These are phyloP conservation scores for Exophiala sp. DNA, from an alignment of 2,329 filamentous ascomycete genomes.

Conservation along the genomic window DNA sequence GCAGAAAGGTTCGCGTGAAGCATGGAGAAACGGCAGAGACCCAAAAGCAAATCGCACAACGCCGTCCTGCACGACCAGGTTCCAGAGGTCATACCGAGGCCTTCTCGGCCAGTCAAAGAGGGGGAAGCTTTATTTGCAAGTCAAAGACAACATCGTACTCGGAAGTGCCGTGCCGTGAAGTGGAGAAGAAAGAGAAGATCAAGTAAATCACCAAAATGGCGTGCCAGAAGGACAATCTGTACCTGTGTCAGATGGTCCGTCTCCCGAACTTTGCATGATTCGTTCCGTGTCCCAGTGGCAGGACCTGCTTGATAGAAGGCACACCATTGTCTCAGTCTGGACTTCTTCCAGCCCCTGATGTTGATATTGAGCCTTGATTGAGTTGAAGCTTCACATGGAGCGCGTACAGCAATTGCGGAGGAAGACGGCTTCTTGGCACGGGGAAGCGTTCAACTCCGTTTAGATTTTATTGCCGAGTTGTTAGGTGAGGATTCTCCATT, in stretches of 20 bases:
- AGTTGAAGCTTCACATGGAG: too few species aligned
- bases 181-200: not conserved
- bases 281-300: too few species aligned
- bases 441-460: too few species aligned
- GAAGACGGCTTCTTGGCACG: too few species aligned
- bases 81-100: not conserved
- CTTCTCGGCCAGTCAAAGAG: not conserved
- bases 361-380: too few species aligned
- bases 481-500: not conserved
- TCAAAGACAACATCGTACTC: not conserved
- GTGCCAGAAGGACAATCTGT: not conserved
- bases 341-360: too few species aligned
- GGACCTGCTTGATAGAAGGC: too few species aligned
- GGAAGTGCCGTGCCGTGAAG: slow-evolving; percentile 1
- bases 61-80: not conserved
- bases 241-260: too few species aligned
- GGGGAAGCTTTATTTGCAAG: not conserved
- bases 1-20: not conserved
- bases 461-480: not conserved
- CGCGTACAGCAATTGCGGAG: too few species aligned
- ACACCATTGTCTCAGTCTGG: too few species aligned
- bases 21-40: not conserved
- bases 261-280: too few species aligned
- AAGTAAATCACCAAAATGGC: not conserved
- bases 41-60: not conserved